These are phyloP conservation scores for Neurospora sp. DNA, from an alignment of 495 filamentous ascomycete species.

Conservation along the genomic window DNA sequence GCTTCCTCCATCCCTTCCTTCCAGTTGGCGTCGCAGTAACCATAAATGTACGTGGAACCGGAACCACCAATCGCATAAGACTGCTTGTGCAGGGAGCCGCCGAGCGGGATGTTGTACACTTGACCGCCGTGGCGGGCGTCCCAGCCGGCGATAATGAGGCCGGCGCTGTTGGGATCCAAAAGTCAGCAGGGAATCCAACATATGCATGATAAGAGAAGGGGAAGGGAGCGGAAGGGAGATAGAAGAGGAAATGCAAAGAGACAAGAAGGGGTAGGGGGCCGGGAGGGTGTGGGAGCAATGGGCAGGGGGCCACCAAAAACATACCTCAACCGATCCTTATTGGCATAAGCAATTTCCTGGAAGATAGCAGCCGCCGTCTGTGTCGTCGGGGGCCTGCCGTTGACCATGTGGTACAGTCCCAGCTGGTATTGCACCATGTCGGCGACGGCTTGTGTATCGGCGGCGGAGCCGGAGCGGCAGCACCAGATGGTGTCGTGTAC, in stretches of 20 bases:
- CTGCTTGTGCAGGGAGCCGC: conserved; percentile 96
- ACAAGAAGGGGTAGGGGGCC: background rate
- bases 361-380: conserved; percentile 90
- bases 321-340: conserved; percentile 85
- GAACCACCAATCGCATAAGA: conserved; percentile 92
- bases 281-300: background rate
- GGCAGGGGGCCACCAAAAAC: conserved; percentile 1
- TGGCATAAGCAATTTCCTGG: conserved; percentile 93
- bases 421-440: conserved; percentile 97
- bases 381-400: conserved; percentile 81
- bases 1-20: conserved; percentile 87
- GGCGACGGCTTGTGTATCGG: conserved; percentile 94
- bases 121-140: conserved; percentile 89
- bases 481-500: conserved; percentile 99
- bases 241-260: background rate
- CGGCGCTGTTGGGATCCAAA: conserved; percentile 48
- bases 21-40: conserved; percentile 96
- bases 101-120: conserved; percentile 93
- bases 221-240: background rate
- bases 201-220: background rate
- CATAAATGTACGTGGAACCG: conserved; percentile 98
- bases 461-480: conserved; percentile 91
- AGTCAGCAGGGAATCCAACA: background rate
- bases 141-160: conserved; percentile 95
- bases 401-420: conserved; percentile 79